Evolutionary conservation across 306 rosid species (phyloP).

Genomic region (Citrullus mucosospermus): DNA sequence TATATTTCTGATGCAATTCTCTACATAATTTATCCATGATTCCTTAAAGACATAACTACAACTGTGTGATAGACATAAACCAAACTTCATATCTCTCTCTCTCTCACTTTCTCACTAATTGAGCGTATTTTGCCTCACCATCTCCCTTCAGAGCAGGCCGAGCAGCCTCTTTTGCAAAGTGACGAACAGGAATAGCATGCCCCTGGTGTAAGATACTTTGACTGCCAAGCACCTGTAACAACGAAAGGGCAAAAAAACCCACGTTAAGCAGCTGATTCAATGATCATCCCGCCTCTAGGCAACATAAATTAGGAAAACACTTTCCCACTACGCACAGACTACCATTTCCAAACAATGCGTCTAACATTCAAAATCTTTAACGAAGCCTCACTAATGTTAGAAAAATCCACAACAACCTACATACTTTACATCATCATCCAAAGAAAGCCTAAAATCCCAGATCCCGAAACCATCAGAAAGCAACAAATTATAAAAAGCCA

Average conservation of each 20-base stretch:
- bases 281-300: background rate
- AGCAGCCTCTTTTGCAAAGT: slow-evolving; percentile 57
- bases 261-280: background rate
- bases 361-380: background rate
- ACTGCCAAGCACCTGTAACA: slow-evolving; percentile 45
- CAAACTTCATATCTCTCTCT: background rate
- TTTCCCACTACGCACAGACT: background rate
- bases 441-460: background rate
- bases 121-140: slow-evolving; percentile 31
- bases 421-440: background rate
- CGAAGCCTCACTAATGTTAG: background rate
- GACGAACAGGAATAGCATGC: slow-evolving; percentile 56
- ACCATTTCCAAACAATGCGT: background rate
- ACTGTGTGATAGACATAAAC: background rate
- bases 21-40: background rate
- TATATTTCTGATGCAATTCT: background rate
- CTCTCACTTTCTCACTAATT: background rate
- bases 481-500: background rate
- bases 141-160: slow-evolving; percentile 78
- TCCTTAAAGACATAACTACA: background rate
- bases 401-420: background rate
- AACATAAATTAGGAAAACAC: background rate
- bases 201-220: slow-evolving; percentile 50
- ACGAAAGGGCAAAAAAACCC: background rate
- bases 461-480: background rate